These are phyloP conservation scores for Nothopassalora personata DNA, from an alignment of 2,329 filamentous ascomycete genomes.

Conservation along the genomic window DNA sequence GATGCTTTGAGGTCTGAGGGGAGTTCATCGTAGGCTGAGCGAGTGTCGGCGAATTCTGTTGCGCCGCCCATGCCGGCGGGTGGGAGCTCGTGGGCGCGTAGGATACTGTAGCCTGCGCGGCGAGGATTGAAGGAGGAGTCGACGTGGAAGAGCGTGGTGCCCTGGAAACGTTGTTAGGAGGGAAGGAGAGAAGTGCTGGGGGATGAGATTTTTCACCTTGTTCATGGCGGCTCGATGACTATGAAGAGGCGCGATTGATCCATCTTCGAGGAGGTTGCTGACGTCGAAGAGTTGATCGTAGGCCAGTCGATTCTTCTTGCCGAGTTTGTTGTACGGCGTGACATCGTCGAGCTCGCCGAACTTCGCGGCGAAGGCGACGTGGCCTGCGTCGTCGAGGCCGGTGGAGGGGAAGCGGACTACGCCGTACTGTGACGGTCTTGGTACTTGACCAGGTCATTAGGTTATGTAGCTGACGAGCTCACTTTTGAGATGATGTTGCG, in stretches of 20 bases:
- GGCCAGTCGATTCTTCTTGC: slow-evolving; percentile 44
- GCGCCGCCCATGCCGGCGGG: slow-evolving; percentile 45
- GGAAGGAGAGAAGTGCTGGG: background rate
- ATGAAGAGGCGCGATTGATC: slow-evolving; percentile 39
- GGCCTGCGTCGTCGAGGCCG: slow-evolving; percentile 45
- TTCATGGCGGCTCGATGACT: slow-evolving; percentile 35
- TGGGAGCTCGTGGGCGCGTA: slow-evolving; percentile 48
- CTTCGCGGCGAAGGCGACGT: slow-evolving; percentile 47
- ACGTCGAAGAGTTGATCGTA: slow-evolving; percentile 54
- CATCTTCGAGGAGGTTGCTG: slow-evolving; percentile 50
- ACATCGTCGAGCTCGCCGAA: slow-evolving; percentile 56
- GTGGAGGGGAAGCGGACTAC: slow-evolving; percentile 50
- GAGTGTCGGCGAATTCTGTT: slow-evolving; percentile 51
- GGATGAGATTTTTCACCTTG: slow-evolving; percentile 9
- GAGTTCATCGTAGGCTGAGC: slow-evolving; percentile 48
- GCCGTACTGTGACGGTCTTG: slow-evolving; percentile 43
- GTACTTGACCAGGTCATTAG: background rate
- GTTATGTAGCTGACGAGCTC: background rate
- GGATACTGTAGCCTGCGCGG: slow-evolving; percentile 49
- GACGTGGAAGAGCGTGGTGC: slow-evolving; percentile 46
- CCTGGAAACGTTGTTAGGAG: slow-evolving; percentile 26
- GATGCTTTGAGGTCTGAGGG: slow-evolving; percentile 32
- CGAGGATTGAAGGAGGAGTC: slow-evolving; percentile 54
- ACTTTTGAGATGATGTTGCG: slow-evolving; percentile 19
- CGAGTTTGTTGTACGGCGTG: slow-evolving; percentile 44